Evolutionary conservation across 176 grass and related monocot genomes (phyloP).

Genomic region (Triticum turgidum): DNA sequence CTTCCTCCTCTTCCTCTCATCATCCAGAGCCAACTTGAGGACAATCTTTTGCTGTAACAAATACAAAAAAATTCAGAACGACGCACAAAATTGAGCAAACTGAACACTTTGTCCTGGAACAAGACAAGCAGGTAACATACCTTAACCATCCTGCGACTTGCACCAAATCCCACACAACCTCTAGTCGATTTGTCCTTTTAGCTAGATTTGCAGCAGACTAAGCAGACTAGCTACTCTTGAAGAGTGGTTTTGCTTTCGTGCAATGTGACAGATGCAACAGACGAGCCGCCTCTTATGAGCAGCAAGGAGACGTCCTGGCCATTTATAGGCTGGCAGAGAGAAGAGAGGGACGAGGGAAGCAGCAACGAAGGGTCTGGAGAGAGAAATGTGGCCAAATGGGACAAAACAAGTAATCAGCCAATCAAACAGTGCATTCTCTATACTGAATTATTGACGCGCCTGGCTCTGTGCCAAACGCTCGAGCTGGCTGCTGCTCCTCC

Average conservation of each 20-base stretch:
- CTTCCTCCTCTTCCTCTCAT: constrained; percentile 55
- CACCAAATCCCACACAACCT: neutral
- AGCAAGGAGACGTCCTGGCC: neutral
- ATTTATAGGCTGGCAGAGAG: constrained; percentile 37
- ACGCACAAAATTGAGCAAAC: neutral
- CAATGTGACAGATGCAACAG: constrained; percentile 1
- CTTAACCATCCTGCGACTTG: constrained; percentile 40
- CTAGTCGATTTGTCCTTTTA: no score
- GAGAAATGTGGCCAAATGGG: neutral
- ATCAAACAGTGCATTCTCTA: constrained; percentile 7
- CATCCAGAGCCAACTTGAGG: constrained; percentile 56
- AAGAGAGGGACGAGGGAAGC: neutral
- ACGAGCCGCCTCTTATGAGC: neutral
- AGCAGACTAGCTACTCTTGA: neutral
- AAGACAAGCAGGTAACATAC: neutral
- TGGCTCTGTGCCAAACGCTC: no score
- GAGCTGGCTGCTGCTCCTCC: no score
- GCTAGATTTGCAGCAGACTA: neutral
- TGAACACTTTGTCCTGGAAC: neutral
- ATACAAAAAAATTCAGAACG: neutral
- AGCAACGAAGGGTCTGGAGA: constrained; percentile 34
- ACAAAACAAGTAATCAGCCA: constrained; percentile 15
- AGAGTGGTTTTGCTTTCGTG: neutral
- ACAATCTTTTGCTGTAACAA: constrained; percentile 77
- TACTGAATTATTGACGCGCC: constrained; percentile 6